Conservation (phyloP, 345 rosid species). For the Odontarrhena argentea region DNA sequence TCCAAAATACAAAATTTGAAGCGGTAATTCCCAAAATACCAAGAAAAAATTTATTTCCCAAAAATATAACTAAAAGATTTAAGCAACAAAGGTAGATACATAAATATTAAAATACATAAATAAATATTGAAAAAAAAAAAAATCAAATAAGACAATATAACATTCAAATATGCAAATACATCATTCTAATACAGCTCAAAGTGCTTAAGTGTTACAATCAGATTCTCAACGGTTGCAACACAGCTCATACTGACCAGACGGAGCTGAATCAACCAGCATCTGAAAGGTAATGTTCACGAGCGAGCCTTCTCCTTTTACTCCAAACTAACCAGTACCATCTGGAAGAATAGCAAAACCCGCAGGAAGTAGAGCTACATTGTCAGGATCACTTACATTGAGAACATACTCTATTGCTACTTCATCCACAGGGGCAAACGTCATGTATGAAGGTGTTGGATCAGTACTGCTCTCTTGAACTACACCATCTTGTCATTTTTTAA, state of each 20-base stretch:
- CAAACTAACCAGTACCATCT: conserved; percentile 38
- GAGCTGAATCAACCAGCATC: conserved; percentile 67
- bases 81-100: too few relatives aligned
- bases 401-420: conserved; percentile 49
- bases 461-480: conserved; percentile 65
- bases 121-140: too few relatives aligned
- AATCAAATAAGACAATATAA: too few relatives aligned
- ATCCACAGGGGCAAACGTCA: conserved; percentile 69
- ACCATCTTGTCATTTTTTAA: conserved; percentile 57
- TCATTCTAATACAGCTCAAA: too few relatives aligned
- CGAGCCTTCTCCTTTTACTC: conserved; percentile 51
- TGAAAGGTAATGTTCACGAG: conserved; percentile 78
- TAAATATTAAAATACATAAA: too few relatives aligned
- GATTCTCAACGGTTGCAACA: conserved; percentile 77
- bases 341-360: conserved; percentile 68
- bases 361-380: conserved; percentile 62
- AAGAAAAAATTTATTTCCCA: too few relatives aligned
- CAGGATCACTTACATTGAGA: conserved; percentile 56
- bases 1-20: too few relatives aligned
- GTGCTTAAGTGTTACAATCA: conserved; percentile 37
- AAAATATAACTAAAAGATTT: too few relatives aligned
- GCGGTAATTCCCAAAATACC: too few relatives aligned
- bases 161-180: too few relatives aligned
- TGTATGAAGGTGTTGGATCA: conserved; percentile 54
- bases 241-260: conserved; percentile 68